phyloP scores from a whole-genome alignment of 208 protist species.

The Trypanosoma cruzi region DNA sequence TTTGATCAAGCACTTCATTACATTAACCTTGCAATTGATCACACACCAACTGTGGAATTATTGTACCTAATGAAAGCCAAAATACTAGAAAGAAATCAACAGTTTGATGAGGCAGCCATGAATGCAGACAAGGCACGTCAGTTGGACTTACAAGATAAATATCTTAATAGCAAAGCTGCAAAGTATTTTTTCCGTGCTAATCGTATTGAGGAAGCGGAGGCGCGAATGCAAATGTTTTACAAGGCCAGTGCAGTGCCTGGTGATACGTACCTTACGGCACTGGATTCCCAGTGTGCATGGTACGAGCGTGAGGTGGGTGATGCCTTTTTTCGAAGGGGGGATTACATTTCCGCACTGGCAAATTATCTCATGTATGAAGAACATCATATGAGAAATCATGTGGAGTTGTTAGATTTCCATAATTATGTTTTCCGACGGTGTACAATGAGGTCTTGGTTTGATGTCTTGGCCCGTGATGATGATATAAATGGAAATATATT shows the following conservation, averaged over 20 bases:
- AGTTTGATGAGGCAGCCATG: conserved; percentile 78
- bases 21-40: conserved; percentile 89
- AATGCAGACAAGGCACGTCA: conserved; percentile 83
- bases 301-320: conserved; percentile 94
- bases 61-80: conserved; percentile 93
- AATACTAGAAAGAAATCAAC: conserved; percentile 80
- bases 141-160: conserved; percentile 97
- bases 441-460: conserved; percentile 95
- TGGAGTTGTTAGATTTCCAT: conserved; percentile 98
- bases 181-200: conserved; percentile 93
- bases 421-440: conserved; percentile 96
- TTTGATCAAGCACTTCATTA: conserved; percentile 70
- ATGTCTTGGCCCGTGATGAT: conserved; percentile 85
- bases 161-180: conserved; percentile 94
- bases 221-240: conserved; percentile 93
- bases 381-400: conserved; percentile 93
- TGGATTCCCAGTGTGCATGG: conserved; percentile 97
- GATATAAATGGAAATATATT: conserved; percentile 76
- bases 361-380: conserved; percentile 92
- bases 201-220: conserved; percentile 77
- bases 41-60: conserved; percentile 96
- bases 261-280: conserved; percentile 74
- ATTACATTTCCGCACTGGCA: conserved; percentile 92
- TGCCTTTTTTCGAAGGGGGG: conserved; percentile 72
- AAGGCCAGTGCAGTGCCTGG: conserved; percentile 42